Conservation (phyloP, 2,329 filamentous ascomycete genomes). For the Neopestalotiopsis sp. region DNA sequence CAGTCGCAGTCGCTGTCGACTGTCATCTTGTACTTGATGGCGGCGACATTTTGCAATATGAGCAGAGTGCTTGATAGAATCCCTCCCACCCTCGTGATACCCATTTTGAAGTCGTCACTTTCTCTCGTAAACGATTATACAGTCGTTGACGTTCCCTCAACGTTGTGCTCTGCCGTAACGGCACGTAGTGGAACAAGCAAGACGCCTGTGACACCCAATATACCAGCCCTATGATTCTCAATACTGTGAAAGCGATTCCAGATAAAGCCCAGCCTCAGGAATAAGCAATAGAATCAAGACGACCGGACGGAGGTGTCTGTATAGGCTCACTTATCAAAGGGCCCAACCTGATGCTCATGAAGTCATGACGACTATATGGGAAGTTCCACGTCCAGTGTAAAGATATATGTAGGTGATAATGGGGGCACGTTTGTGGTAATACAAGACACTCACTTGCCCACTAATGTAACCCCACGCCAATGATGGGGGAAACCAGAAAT, state of each 20-base stretch:
- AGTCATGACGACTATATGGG: background rate
- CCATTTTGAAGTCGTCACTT: background rate
- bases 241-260: background rate
- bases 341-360: background rate
- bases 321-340: background rate
- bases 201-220: background rate
- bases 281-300: background rate
- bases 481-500: background rate
- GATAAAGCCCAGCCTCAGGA: background rate
- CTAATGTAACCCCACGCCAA: background rate
- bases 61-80: conserved; percentile 22
- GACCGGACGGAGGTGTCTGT: background rate
- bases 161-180: background rate
- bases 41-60: conserved; percentile 20
- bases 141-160: background rate
- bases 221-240: background rate
- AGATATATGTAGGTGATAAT: background rate
- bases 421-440: background rate
- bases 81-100: background rate
- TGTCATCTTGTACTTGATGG: conserved; percentile 28
- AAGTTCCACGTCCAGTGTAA: background rate
- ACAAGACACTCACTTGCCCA: background rate
- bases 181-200: background rate
- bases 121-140: background rate
- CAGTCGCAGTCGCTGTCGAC: conserved; percentile 45